A percentile compares a stretch with the other conserved stretches of the same genome.
These are phyloP conservation scores for Infundibulicybe gibba DNA, from an alignment of 768 basidiomycete genomes.

Conservation along the genomic window DNA sequence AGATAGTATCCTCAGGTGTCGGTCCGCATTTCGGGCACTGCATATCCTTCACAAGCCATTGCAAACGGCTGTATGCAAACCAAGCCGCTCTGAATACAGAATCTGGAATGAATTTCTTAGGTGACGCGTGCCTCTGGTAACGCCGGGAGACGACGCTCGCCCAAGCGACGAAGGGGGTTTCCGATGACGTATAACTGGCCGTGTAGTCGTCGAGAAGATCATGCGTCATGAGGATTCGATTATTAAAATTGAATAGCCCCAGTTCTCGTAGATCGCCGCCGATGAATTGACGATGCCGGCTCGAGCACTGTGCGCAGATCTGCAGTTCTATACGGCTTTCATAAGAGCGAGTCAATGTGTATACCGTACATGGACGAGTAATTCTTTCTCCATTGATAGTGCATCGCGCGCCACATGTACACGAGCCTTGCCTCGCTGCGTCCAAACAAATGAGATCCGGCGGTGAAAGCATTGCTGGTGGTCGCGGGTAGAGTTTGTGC, in stretches of 20 bases:
- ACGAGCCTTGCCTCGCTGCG: neutral
- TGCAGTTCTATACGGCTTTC: neutral
- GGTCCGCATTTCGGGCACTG: slow-evolving; percentile 14
- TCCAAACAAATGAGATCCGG: neutral
- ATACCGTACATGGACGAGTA: neutral
- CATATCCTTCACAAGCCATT: slow-evolving; percentile 11
- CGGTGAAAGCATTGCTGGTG: neutral
- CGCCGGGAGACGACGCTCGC: slow-evolving; percentile 2
- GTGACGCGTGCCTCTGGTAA: neutral
- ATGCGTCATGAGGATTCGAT: slow-evolving; percentile 6
- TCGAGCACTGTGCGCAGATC: neutral
- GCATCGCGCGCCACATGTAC: neutral
- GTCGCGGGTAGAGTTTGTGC: neutral
- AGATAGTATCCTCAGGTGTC: slow-evolving; percentile 11
- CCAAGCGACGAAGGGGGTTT: slow-evolving; percentile 10
- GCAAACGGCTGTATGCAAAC: slow-evolving; percentile 9
- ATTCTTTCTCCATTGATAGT: neutral
- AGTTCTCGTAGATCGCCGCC: slow-evolving; percentile 4
- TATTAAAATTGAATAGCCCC: slow-evolving; percentile 14
- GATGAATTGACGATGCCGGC: slow-evolving; percentile 1
- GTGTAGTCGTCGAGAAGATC: slow-evolving; percentile 11
- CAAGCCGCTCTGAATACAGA: slow-evolving; percentile 1
- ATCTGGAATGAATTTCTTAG: no score
- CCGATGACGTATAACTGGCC: slow-evolving; percentile 6
- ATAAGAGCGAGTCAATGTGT: neutral